phyloP scores from a whole-genome alignment of 23 red algal species.

The Gracilaria vermiculophylla region DNA sequence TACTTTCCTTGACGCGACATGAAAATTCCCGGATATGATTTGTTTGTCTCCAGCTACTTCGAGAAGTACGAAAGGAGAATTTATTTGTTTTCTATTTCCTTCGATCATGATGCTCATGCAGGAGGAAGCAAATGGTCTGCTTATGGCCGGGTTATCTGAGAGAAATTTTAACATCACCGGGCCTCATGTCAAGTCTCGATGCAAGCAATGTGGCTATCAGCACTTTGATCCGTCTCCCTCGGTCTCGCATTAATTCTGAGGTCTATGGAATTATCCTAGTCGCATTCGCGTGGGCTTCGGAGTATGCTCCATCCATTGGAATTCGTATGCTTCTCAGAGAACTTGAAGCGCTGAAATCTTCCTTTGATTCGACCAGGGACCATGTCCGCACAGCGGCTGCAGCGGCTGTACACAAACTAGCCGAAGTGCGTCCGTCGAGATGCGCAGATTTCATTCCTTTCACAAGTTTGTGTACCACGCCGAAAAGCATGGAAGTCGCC shows the following conservation, averaged over 20 bases:
- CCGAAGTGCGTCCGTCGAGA: conserved; percentile 33
- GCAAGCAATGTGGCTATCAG: conserved; percentile 13
- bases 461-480: conserved; percentile 17
- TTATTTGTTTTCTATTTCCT: conserved; percentile 15
- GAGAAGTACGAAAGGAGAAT: background rate
- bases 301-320: conserved; percentile 6
- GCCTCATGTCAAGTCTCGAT: background rate
- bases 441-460: conserved; percentile 40
- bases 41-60: background rate
- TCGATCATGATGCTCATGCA: conserved; percentile 5
- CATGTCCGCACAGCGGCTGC: background rate
- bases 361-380: background rate
- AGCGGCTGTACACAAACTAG: conserved; percentile 42
- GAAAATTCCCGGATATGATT: background rate
- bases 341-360: conserved; percentile 16
- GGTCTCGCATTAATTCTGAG: background rate
- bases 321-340: conserved; percentile 15
- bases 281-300: background rate
- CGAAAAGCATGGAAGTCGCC: conserved; percentile 44
- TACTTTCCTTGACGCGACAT: background rate
- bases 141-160: background rate
- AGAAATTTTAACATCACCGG: background rate
- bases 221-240: background rate
- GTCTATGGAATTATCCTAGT: background rate
- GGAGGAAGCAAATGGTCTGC: background rate